Evolutionary conservation across 2,329 filamentous ascomycete species (phyloP).

Genomic region (Phaeophleospora eucalypticola): DNA sequence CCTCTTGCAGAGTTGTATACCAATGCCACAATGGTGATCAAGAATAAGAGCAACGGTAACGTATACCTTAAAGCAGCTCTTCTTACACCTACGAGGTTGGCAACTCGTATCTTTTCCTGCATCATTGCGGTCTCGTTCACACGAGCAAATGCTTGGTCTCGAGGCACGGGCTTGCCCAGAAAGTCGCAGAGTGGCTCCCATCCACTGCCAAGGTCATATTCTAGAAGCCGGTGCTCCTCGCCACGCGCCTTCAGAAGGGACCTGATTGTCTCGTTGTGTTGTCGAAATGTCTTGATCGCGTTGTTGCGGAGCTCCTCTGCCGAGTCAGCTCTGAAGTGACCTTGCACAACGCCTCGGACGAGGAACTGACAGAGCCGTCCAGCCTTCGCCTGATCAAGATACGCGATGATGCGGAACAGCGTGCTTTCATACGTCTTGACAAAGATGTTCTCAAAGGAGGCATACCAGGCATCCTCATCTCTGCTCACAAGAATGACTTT

Average conservation of each 20-base stretch:
- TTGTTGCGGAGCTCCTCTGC: slow-evolving; percentile 9
- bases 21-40: too few species aligned
- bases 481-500: slow-evolving; percentile 22
- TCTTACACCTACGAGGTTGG: neutral
- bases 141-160: slow-evolving; percentile 21
- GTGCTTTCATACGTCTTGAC: neutral
- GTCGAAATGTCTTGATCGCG: slow-evolving; percentile 13
- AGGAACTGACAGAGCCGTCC: neutral
- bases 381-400: neutral
- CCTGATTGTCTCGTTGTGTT: slow-evolving; percentile 17
- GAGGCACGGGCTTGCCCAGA: slow-evolving; percentile 5
- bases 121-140: slow-evolving; percentile 6
- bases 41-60: neutral
- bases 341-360: slow-evolving; percentile 12
- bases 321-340: slow-evolving; percentile 10
- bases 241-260: slow-evolving; percentile 10
- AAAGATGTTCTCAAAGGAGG: slow-evolving; percentile 1
- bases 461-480: slow-evolving; percentile 25
- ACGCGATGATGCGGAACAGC: neutral
- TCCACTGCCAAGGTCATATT: slow-evolving; percentile 7
- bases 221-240: slow-evolving; percentile 12
- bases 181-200: slow-evolving; percentile 14
- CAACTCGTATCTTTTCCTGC: neutral
- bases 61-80: neutral
- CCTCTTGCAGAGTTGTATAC: too few species aligned